These are phyloP conservation scores for Byssoonygena ceratinophila DNA, from an alignment of 2,329 filamentous ascomycete genomes.

Conservation along the genomic window DNA sequence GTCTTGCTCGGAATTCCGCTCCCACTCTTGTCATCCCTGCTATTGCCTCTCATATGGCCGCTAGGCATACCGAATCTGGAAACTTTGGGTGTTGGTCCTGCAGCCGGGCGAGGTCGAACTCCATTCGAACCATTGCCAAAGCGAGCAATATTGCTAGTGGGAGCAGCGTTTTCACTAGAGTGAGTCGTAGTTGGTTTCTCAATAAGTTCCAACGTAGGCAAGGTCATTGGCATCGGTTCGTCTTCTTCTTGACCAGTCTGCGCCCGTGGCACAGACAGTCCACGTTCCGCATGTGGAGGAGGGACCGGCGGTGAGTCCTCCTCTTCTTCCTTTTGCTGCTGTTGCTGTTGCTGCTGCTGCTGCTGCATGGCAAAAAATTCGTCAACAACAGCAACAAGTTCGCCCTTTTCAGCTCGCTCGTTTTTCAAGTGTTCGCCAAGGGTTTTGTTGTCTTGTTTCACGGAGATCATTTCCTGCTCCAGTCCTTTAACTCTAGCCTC, in stretches of 20 bases:
- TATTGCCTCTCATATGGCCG: constrained; percentile 28
- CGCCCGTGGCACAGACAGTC: background rate
- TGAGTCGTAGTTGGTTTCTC: background rate
- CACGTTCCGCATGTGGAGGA: background rate
- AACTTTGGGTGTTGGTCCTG: constrained; percentile 23
- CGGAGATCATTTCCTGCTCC: constrained; percentile 57
- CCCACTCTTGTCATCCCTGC: constrained; percentile 20
- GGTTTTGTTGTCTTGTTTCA: constrained; percentile 57
- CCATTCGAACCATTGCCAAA: constrained; percentile 19
- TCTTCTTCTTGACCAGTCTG: background rate
- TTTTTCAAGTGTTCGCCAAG: constrained; percentile 50
- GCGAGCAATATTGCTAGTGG: constrained; percentile 11
- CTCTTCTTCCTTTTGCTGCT: constrained; percentile 10
- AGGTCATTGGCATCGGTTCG: constrained; percentile 1
- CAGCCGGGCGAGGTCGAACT: constrained; percentile 23
- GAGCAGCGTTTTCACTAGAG: constrained; percentile 5
- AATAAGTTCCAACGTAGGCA: background rate
- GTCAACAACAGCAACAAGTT: constrained; percentile 39
- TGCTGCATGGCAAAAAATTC: constrained; percentile 38
- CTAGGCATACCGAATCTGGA: constrained; percentile 26
- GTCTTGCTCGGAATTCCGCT: constrained; percentile 20
- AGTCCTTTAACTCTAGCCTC: constrained; percentile 66
- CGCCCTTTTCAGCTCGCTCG: constrained; percentile 42
- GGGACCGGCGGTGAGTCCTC: constrained; percentile 1
- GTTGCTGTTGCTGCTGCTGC: constrained; percentile 16